These are phyloP conservation scores for Picea abies DNA, from an alignment of 83 land plant genomes.

Conservation along the genomic window DNA sequence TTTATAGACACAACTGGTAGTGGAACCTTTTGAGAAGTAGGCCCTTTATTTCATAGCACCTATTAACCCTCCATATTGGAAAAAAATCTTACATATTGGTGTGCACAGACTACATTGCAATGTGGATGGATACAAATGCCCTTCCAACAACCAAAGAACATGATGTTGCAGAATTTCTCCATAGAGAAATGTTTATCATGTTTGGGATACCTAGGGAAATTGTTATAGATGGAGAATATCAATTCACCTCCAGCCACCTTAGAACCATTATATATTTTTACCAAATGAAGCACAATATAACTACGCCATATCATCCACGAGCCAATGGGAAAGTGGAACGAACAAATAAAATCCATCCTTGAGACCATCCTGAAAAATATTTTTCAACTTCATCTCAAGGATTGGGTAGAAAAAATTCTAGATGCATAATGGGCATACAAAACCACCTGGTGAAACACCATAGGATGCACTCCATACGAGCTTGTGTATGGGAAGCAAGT, in stretches of 20 bases:
- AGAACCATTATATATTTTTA: not conserved
- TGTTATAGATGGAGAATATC: not conserved
- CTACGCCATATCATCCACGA: not conserved
- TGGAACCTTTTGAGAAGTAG: not conserved
- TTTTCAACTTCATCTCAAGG: too few relatives aligned
- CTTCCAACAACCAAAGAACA: not conserved
- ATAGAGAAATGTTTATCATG: not conserved
- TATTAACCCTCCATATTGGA: not conserved
- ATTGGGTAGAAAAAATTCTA: too few relatives aligned
- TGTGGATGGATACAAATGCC: not conserved
- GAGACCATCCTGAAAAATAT: too few relatives aligned
- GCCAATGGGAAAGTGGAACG: not conserved
- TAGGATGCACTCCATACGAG: too few relatives aligned
- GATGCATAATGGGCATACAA: too few relatives aligned
- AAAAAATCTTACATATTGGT: not conserved
- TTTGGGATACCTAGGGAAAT: not conserved
- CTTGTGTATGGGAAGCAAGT: too few relatives aligned
- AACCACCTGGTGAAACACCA: too few relatives aligned
- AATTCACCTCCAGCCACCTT: not conserved
- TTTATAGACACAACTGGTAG: not conserved
- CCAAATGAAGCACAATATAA: not conserved
- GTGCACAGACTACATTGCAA: not conserved
- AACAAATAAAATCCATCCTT: too few relatives aligned
- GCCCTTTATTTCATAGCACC: not conserved
- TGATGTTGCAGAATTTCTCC: not conserved